A percentile compares a stretch with the other conserved stretches of the same genome.
Conservation (phyloP, 805 yeast species). For the Komagataella populi region DNA sequence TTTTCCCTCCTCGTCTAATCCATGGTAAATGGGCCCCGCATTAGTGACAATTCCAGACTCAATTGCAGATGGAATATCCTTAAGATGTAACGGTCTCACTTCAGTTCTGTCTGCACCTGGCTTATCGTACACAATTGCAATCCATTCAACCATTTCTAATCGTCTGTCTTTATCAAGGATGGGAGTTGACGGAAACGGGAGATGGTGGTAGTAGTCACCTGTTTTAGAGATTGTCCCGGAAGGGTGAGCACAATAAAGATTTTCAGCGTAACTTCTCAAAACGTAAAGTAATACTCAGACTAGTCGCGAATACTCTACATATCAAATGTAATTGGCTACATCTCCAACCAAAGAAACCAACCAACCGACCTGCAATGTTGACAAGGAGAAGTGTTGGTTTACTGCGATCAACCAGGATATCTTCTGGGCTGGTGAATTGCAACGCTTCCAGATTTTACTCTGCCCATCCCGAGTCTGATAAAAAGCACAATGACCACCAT, state of each 20-base stretch:
- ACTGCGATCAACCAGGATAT: background rate
- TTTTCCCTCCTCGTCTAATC: constrained; percentile 22
- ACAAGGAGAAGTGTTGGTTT: constrained; percentile 1
- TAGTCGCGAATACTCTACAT: background rate
- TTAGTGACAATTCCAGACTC: constrained; percentile 29
- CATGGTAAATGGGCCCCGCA: constrained; percentile 39
- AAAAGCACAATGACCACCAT: constrained; percentile 1
- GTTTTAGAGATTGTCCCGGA: background rate
- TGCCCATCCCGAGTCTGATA: constrained; percentile 1
- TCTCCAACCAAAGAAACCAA: background rate
- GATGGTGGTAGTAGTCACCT: background rate
- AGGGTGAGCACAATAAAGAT: background rate
- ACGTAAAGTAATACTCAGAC: constrained; percentile 4
- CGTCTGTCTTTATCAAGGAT: background rate
- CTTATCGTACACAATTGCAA: constrained; percentile 57
- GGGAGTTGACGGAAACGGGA: background rate
- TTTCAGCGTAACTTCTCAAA: constrained; percentile 9
- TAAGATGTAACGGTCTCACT: constrained; percentile 39
- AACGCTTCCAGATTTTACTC: background rate
- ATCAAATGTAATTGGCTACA: background rate
- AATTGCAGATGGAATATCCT: constrained; percentile 28
- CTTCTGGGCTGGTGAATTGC: background rate
- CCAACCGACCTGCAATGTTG: background rate
- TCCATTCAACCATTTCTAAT: constrained; percentile 39
- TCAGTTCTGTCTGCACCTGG: constrained; percentile 45